phyloP scores from a whole-genome alignment of 306 rosid species.

The Glycyrrhiza uralensis region DNA sequence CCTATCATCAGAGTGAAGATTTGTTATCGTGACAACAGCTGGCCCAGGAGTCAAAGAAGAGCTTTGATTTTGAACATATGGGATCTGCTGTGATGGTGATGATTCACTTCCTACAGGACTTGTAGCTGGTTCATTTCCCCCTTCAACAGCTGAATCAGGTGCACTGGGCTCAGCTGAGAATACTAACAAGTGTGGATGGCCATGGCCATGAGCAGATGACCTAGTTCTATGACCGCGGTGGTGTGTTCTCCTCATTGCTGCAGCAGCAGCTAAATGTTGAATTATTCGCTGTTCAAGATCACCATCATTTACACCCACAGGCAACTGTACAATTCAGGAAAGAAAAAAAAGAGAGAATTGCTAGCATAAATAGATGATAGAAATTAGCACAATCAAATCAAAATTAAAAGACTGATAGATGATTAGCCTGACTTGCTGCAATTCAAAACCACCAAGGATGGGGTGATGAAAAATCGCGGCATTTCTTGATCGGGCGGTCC shows the following conservation, averaged over 20 bases:
- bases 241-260: conserved; percentile 72
- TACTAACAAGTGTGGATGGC: conserved; percentile 56
- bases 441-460: conserved; percentile 57
- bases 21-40: conserved; percentile 27
- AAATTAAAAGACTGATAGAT: conserved; percentile 27
- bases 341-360: neutral
- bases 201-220: conserved; percentile 58
- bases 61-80: conserved; percentile 36
- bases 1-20: conserved; percentile 42
- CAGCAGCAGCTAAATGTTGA: conserved; percentile 89
- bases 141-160: conserved; percentile 41
- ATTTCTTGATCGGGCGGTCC: conserved; percentile 58
- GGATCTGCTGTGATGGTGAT: conserved; percentile 44
- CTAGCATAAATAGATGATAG: conserved; percentile 8
- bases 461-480: conserved; percentile 64
- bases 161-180: conserved; percentile 53
- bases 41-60: conserved; percentile 51
- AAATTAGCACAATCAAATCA: conserved; percentile 3
- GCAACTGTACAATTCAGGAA: conserved; percentile 58
- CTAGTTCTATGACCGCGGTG: conserved; percentile 54
- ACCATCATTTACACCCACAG: conserved; percentile 44
- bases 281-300: conserved; percentile 76
- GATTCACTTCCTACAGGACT: conserved; percentile 45
- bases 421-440: conserved; percentile 75
- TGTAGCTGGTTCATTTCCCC: conserved; percentile 41